Evolutionary conservation across 805 yeast species (phyloP).

Genomic region (Lipomyces sp.): DNA sequence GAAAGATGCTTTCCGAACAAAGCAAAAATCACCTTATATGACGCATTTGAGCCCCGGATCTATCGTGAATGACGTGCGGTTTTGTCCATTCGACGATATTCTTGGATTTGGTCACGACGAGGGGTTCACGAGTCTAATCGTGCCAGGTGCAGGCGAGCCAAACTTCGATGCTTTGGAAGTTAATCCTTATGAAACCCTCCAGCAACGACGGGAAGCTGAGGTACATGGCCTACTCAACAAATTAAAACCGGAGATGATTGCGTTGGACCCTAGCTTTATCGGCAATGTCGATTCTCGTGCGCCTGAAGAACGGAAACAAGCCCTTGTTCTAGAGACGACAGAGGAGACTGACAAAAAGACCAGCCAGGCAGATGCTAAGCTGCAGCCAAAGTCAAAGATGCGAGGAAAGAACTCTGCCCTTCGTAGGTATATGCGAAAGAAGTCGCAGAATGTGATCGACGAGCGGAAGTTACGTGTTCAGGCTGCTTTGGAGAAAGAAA

Average conservation of each 20-base stretch:
- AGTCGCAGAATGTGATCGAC: conserved; percentile 81
- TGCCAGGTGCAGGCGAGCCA: conserved; percentile 98
- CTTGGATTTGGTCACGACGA: conserved; percentile 81
- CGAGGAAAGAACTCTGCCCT: conserved; percentile 83
- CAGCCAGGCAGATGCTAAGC: conserved; percentile 55
- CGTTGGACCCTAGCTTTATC: conserved; percentile 84
- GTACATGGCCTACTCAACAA: conserved; percentile 85
- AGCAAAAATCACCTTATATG: conserved; percentile 89
- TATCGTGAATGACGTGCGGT: conserved; percentile 66
- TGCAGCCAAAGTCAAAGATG: conserved; percentile 67
- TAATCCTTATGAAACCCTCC: conserved; percentile 89
- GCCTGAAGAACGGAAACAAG: conserved; percentile 63
- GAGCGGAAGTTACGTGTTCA: conserved; percentile 81
- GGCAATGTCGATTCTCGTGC: conserved; percentile 83
- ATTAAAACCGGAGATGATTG: conserved; percentile 87
- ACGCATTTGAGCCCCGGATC: conserved; percentile 82
- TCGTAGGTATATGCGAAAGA: conserved; percentile 79
- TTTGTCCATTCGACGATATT: conserved; percentile 96
- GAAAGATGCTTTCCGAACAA: conserved; percentile 76
- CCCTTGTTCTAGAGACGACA: conserved; percentile 51
- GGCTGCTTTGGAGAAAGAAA: conserved; percentile 73
- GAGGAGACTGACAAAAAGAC: conserved; percentile 44
- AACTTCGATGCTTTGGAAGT: conserved; percentile 91
- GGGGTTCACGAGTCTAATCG: conserved; percentile 81
- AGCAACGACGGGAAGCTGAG: conserved; percentile 92